Base-by-base conservation (phyloP, 306 rosid species). In the Rosa chinensis region DNA sequence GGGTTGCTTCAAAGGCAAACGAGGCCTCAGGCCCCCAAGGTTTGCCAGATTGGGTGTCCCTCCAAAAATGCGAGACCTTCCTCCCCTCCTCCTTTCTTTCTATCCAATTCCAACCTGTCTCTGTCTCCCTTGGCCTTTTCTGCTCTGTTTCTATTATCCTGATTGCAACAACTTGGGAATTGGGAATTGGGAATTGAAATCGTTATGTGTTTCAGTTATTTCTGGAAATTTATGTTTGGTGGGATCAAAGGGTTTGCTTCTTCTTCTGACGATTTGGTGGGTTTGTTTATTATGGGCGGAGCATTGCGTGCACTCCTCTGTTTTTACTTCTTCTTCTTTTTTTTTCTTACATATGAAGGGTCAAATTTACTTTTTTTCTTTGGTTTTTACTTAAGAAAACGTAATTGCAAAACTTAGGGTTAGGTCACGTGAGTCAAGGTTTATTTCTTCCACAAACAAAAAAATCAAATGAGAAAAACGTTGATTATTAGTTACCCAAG, bases 21-120 rank as follows among this genome's bases (percentile, higher is more conserved):
- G 93, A 88, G 98, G 93, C 87, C 98, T 91, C 86, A 91, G 66
- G 17, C 97, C 94, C 53, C 70, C 92, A 44, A 85, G 89, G 81
- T 87, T 90, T 84, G 97, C 96, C 97, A 93, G 97, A 86, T 85
- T 88, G 77, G n/a, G 43, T 18, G 5, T 70, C 77, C 68, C 44
- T 77, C 32, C 59, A 62, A 70, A 72, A 73, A 47, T 52, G 52
- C 21, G 82, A 44, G 53, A 59, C 69, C 70, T 61, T 72, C 61
- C 79, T 44, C 78, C 35, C 11, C 50, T 4, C 12, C 21, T 40
- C 11, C 53, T 37, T 52, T 55, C 67, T 56, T 62, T 61, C 59
- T 5, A 52, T n/a, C 62, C 39, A 25, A 59, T 32, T 32, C 37
- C 37, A 32, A 23, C 66, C 35, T 25, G 5, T 17, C 55, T 14